Evolutionary conservation across 2,329 filamentous ascomycete genomes (phyloP).

Genomic region (Pseudocercospora pini-densiflorae): DNA sequence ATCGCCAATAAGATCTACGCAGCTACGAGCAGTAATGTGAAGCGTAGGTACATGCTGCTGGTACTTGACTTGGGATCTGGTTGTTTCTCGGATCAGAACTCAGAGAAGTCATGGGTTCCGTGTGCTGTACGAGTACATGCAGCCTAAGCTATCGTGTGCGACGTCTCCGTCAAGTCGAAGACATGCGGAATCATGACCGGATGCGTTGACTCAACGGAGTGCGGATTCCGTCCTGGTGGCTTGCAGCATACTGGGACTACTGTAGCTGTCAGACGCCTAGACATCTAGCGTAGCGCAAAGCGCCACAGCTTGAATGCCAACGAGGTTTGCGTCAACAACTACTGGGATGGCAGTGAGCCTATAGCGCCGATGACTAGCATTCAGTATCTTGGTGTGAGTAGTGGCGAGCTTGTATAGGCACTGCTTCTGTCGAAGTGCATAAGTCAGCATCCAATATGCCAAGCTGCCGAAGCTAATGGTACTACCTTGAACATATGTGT

Average conservation of each 20-base stretch:
- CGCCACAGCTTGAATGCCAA: conserved; percentile 4
- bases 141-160: not conserved
- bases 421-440: conserved; percentile 4
- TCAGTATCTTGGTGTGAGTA: not conserved
- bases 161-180: not conserved
- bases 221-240: not conserved
- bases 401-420: not conserved
- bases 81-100: not conserved
- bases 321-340: not conserved
- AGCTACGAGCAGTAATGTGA: not conserved
- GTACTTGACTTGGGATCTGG: not conserved
- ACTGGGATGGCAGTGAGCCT: not conserved
- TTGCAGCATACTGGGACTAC: not conserved
- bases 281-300: conserved; percentile 5
- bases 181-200: not conserved
- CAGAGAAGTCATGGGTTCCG: not conserved
- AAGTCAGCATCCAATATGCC: not conserved
- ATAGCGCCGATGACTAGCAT: not conserved
- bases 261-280: conserved; percentile 10
- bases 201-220: not conserved
- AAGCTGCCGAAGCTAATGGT: not conserved
- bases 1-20: not conserved
- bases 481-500: not conserved
- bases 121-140: not conserved
- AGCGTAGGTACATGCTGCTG: not conserved